These are phyloP conservation scores for Phytophthora hybrid DNA, from an alignment of 352 stramenopile species.

Conservation along the genomic window DNA sequence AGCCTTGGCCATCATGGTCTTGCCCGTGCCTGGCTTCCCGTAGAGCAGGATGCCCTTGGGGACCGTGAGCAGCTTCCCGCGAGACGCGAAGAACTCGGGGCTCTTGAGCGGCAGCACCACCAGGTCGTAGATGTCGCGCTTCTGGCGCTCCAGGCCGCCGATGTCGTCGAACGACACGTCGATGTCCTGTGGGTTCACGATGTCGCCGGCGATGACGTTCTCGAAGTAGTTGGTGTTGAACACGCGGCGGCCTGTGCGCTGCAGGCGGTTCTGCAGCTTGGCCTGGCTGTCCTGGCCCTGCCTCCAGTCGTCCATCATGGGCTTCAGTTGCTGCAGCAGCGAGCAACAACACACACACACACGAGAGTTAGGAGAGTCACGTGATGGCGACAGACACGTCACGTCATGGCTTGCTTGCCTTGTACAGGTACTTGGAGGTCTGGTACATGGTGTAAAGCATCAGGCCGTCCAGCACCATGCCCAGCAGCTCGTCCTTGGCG, in stretches of 20 bases:
- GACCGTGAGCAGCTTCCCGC: constrained; percentile 87
- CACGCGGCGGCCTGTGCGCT: constrained; percentile 64
- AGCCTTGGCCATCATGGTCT: constrained; percentile 94
- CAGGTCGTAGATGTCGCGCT: constrained; percentile 96
- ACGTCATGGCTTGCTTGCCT: constrained; percentile 45
- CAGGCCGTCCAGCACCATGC: constrained; percentile 79
- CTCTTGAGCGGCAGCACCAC: constrained; percentile 94
- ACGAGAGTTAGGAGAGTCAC: not conserved
- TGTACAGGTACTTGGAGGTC: constrained; percentile 86
- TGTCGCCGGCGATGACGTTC: constrained; percentile 93
- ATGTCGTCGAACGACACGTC: constrained; percentile 95
- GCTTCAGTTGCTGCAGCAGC: constrained; percentile 65
- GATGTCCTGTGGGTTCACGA: constrained; percentile 95
- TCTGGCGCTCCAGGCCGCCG: constrained; percentile 96
- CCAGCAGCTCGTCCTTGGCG: constrained; percentile 69
- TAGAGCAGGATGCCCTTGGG: constrained; percentile 91
- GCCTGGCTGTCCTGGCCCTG: constrained; percentile 66
- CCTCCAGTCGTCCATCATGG: constrained; percentile 85
- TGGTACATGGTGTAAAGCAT: constrained; percentile 89
- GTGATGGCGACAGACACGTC: not conserved
- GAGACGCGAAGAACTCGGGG: constrained; percentile 92
- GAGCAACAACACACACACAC: not conserved
- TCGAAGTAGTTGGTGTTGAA: constrained; percentile 91
- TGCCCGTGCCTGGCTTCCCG: constrained; percentile 85
- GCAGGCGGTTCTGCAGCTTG: constrained; percentile 79